Evolutionary conservation across 2,329 filamentous ascomycete genomes (phyloP).

Genomic region (Fusarium sp.): DNA sequence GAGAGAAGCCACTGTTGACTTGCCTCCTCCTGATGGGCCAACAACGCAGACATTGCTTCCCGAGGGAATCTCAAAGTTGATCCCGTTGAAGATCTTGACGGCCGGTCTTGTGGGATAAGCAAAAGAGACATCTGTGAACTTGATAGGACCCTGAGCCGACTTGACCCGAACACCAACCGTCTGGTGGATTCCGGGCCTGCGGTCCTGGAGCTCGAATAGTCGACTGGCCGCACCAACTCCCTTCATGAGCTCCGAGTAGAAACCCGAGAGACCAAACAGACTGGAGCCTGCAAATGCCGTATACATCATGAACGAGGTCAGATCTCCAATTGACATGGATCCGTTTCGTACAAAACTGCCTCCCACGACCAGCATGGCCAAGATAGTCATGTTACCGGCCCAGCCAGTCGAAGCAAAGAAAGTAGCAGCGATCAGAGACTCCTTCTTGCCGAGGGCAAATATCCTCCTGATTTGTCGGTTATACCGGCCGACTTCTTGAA

Average conservation of each 20-base stretch:
- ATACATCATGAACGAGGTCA: conserved; percentile 99
- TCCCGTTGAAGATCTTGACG: conserved; percentile 88
- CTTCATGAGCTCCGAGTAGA: conserved; percentile 99
- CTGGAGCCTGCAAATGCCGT: conserved; percentile 88
- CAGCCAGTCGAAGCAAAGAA: conserved; percentile 92
- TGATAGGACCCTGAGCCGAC: conserved; percentile 89
- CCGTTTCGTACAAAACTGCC: conserved; percentile 90
- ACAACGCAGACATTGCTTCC: conserved; percentile 97
- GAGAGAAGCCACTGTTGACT: conserved; percentile 94
- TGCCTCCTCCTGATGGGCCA: conserved; percentile 94
- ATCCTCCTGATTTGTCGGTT: conserved; percentile 93
- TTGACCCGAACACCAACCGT: conserved; percentile 84
- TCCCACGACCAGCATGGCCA: conserved; percentile 90
- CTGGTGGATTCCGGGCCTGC: conserved; percentile 85
- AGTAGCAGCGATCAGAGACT: conserved; percentile 88
- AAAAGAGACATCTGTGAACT: conserved; percentile 87
- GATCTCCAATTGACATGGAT: conserved; percentile 87
- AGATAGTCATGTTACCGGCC: conserved; percentile 95
- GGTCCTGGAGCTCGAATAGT: conserved; percentile 94
- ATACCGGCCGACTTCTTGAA: conserved; percentile 90
- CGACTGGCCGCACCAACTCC: conserved; percentile 97
- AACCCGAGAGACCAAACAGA: conserved; percentile 92
- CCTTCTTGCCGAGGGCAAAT: conserved; percentile 86
- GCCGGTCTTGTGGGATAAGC: conserved; percentile 94
- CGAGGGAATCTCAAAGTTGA: conserved; percentile 91